phyloP scores from a whole-genome alignment of 2,329 filamentous ascomycete genomes.

The Immersiporthe knoxdaviesiana region DNA sequence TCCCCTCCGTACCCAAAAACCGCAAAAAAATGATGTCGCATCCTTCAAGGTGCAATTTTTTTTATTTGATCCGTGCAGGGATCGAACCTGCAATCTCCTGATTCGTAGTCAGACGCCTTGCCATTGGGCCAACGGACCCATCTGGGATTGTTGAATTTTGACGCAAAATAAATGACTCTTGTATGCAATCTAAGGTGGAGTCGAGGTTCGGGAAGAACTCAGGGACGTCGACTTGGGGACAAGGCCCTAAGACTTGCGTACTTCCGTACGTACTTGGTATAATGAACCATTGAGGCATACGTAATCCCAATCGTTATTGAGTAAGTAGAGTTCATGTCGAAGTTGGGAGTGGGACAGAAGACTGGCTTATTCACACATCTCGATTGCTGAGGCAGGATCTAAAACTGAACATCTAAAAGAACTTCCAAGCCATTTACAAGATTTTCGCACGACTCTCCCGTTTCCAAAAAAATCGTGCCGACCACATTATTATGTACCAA shows the following conservation, averaged over 20 bases:
- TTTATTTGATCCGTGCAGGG: conserved; percentile 37
- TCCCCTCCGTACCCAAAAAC: too few species aligned
- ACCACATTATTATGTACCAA: not conserved
- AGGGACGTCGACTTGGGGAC: not conserved
- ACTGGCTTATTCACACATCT: not conserved
- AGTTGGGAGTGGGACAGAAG: not conserved
- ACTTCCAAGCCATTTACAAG: not conserved
- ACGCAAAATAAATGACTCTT: not conserved
- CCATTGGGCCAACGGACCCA: conserved; percentile 37
- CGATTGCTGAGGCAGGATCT: not conserved
- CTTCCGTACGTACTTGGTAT: too few species aligned
- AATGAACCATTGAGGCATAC: too few species aligned
- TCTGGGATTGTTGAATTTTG: not conserved
- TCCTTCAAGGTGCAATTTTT: too few species aligned
- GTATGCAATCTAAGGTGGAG: not conserved
- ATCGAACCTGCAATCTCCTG: conserved; percentile 44
- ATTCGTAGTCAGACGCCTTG: conserved; percentile 45
- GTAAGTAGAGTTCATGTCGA: too few species aligned
- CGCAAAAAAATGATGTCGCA: not conserved
- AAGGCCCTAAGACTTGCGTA: not conserved
- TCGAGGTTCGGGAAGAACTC: not conserved
- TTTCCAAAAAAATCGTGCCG: not conserved
- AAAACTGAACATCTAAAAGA: not conserved
- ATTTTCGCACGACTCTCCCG: not conserved
- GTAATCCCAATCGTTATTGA: too few species aligned